These are phyloP conservation scores for Nitzschia putrida DNA, from an alignment of 108 stramenopile species.

Conservation along the genomic window DNA sequence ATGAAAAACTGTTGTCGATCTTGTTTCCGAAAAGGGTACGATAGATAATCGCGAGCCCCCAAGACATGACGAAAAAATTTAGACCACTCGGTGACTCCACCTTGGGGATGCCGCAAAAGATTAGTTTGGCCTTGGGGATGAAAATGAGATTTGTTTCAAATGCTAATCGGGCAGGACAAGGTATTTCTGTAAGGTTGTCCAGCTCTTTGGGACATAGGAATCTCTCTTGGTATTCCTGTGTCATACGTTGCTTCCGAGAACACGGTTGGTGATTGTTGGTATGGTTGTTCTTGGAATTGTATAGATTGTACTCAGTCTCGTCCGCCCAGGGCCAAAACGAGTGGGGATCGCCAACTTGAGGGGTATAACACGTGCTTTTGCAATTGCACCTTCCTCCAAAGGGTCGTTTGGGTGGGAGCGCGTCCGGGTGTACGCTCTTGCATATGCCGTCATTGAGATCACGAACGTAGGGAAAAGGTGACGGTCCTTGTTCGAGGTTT, in stretches of 20 bases:
- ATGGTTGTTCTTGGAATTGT: not conserved
- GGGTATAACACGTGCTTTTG: constrained; percentile 22
- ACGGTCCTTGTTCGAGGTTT: not conserved
- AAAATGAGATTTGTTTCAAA: constrained; percentile 10
- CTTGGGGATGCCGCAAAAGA: constrained; percentile 58
- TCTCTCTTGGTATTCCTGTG: not conserved
- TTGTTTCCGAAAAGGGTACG: constrained; percentile 46
- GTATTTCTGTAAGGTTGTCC: not conserved
- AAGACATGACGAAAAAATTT: constrained; percentile 42
- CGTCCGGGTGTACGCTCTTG: constrained; percentile 4
- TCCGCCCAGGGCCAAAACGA: constrained; percentile 15
- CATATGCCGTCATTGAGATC: not conserved
- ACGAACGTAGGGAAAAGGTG: not conserved
- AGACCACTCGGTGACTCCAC: constrained; percentile 49
- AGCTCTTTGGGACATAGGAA: not conserved
- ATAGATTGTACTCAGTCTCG: not conserved
- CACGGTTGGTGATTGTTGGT: not conserved
- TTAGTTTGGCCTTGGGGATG: constrained; percentile 48
- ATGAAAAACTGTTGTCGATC: constrained; percentile 38
- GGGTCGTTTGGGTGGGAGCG: not conserved
- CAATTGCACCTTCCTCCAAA: constrained; percentile 17
- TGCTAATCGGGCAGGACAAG: constrained; percentile 13
- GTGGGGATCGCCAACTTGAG: not conserved
- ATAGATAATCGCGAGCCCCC: constrained; percentile 54
- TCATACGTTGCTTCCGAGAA: too few relatives aligned